Evolutionary conservation across 352 stramenopile species (phyloP), one percentile per base, ranked within the genome.

Genomic region (Paralagenidium karlingii): DNA sequence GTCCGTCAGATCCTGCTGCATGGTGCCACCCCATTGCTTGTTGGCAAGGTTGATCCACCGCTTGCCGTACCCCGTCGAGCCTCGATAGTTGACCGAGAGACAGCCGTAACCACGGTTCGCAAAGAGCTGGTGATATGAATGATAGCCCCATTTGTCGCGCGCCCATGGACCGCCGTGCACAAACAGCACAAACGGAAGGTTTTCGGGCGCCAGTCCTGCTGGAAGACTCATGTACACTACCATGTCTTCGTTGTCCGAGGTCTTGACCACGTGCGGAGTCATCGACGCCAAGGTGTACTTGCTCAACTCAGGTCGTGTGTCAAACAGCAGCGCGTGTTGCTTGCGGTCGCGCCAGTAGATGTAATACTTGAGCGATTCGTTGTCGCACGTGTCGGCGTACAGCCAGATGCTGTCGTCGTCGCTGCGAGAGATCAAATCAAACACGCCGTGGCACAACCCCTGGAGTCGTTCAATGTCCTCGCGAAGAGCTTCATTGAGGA

Each of bases 1-100:
- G 38, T 70, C 60, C 5, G 58, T 71, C n/a, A 76, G 43, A 38
- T 76, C 63, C 27, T 69, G 53, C 43, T 70, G 60, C 55, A 70
- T 76, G 16, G 43, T 52, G 9, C 27, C 43, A 11, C 59, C 59
- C 58, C 60, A 71, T 27, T 70, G 43, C 15, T 24, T 27, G 34
- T 75, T 58, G 9, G 58, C 59, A 12, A 75, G 34, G 42, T 69
- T 70, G 19, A 68, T 49, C 52, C 80, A 89, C n/a, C 52, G 62
- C 52, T 85, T 85, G 19, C 75, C 75, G 28, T 80, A 77, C 26
- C 71, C 75, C 18, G 62, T 76, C 0, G 71, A 86, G 8, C 61
- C 67, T 18, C 75, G 67, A 47, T 68, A 84, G 44, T 89, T 89
- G 24, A 70, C 63, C 1, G 53, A 60, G 7, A 73, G 43, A 9